These are phyloP conservation scores for Camelina laxa DNA, from an alignment of 345 rosid species.

Conservation along the genomic window DNA sequence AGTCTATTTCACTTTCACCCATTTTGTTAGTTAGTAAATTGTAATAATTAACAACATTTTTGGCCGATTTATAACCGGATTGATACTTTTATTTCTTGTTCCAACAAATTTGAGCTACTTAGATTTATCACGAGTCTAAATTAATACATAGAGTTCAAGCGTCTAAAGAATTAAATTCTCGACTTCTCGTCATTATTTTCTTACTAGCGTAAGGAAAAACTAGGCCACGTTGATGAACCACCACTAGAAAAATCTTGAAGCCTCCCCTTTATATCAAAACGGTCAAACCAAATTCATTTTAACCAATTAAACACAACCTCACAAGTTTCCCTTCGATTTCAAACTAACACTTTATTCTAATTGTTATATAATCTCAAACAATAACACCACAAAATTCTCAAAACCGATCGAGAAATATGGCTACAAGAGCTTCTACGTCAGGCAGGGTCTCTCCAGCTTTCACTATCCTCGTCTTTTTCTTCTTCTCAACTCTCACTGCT, in stretches of 20 bases:
- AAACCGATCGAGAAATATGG: slow-evolving; percentile 21
- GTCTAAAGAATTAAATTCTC: slow-evolving; percentile 1
- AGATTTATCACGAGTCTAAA: not conserved
- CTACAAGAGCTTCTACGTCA: slow-evolving; percentile 18
- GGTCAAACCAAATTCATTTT: slow-evolving; percentile 41
- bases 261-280: slow-evolving; percentile 7
- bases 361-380: slow-evolving; percentile 24
- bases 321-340: slow-evolving; percentile 33
- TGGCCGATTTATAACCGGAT: too few species aligned
- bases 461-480: not conserved
- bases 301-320: slow-evolving; percentile 24
- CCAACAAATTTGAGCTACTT: slow-evolving; percentile 39
- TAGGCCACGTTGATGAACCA: slow-evolving; percentile 42
- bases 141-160: not conserved
- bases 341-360: slow-evolving; percentile 4
- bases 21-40: not conserved
- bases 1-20: too few species aligned
- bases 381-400: slow-evolving; percentile 12
- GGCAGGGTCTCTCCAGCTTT: not conserved
- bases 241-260: slow-evolving; percentile 40
- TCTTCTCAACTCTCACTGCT: not conserved
- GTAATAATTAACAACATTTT: not conserved
- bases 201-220: slow-evolving; percentile 38
- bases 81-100: slow-evolving; percentile 1
- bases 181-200: slow-evolving; percentile 28